Conservation (phyloP, 2,329 filamentous ascomycete species). For the Acrocalymma vagum region DNA sequence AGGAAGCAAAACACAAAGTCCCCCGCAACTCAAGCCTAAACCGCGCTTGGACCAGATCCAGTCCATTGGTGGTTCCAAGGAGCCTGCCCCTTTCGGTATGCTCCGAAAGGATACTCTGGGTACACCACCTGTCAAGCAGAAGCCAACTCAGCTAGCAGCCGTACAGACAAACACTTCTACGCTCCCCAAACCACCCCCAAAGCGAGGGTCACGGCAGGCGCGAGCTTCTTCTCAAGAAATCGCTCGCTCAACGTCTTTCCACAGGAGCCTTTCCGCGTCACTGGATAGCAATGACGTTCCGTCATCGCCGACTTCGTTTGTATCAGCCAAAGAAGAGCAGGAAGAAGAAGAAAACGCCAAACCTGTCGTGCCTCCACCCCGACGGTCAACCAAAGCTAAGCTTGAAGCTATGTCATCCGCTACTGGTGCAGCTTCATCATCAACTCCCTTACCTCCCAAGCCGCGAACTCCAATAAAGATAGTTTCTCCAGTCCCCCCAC, state of each 20-base stretch:
- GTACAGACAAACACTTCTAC: constrained; percentile 24
- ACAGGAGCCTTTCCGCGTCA: constrained; percentile 32
- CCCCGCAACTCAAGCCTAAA: constrained; percentile 41
- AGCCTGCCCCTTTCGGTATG: constrained; percentile 23
- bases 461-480: constrained; percentile 44
- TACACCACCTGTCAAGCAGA: constrained; percentile 33
- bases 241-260: constrained; percentile 22
- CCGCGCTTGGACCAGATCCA: constrained; percentile 23
- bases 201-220: constrained; percentile 23
- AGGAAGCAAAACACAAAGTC: constrained; percentile 28
- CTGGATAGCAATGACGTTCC: constrained; percentile 33
- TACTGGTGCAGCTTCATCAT: constrained; percentile 17
- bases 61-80: constrained; percentile 22
- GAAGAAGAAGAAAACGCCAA: constrained; percentile 38
- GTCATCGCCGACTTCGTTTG: constrained; percentile 43
- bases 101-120: constrained; percentile 32
- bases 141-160: constrained; percentile 29
- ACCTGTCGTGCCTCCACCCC: constrained; percentile 45
- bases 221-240: constrained; percentile 34
- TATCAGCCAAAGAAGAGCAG: constrained; percentile 45
- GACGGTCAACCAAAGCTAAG: constrained; percentile 30
- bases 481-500: constrained; percentile 30
- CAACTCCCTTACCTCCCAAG: constrained; percentile 28
- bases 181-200: constrained; percentile 28
- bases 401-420: constrained; percentile 5